Base-by-base conservation (phyloP, 805 yeast species). In the Tetrapisispora nanseiensis region DNA sequence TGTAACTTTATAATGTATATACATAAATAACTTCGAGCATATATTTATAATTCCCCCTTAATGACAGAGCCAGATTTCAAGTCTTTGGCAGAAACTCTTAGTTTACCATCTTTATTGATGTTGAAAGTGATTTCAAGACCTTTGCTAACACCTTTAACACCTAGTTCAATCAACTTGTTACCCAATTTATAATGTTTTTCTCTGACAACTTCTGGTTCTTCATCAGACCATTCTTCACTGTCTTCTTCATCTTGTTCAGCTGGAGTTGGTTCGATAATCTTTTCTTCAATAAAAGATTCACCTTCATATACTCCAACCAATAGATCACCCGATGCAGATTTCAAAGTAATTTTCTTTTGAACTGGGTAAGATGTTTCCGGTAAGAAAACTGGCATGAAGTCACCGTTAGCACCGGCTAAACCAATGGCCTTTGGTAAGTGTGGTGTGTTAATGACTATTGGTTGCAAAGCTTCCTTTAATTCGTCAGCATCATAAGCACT, bases 311-410 rank as follows among this genome's bases (percentile, higher is more conserved):
- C 74, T 59, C 80, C 79, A 47, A 92, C 63, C 41, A 78, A 67
- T 33, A 78, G 83, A 45, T 80, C 72, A 43, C 75, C 80, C 37
- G 70, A 74, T 48, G 72, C 70, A 40, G 80, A 79, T 50, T 75
- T 71, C 52, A 90, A 72, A 40, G 76, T 68, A 47, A 84, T 55
- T 13, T 86, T 69, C 67, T 81, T 84, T 67, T 86, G 83, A 59
- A 86, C 83, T 51, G 98, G 98, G 65, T 80, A 79, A 23, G 96
- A 85, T 42, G 97, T 85, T 68, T 87, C 90, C 40, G 79, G 75
- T 46, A 82, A 79, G 41, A 92, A 67, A 34, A 92, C 70, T 33
- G 90, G 76, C 45, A 77, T 72, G 61, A 87, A 85, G 45, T 71
- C 69, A 52, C 86, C 90, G 42, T 78, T 77, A 34, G 78, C 79